Evolutionary conservation across 2,329 filamentous ascomycete genomes (phyloP), one percentile per base, ranked within the genome.

Genomic region (Exophiala dermatitidis): DNA sequence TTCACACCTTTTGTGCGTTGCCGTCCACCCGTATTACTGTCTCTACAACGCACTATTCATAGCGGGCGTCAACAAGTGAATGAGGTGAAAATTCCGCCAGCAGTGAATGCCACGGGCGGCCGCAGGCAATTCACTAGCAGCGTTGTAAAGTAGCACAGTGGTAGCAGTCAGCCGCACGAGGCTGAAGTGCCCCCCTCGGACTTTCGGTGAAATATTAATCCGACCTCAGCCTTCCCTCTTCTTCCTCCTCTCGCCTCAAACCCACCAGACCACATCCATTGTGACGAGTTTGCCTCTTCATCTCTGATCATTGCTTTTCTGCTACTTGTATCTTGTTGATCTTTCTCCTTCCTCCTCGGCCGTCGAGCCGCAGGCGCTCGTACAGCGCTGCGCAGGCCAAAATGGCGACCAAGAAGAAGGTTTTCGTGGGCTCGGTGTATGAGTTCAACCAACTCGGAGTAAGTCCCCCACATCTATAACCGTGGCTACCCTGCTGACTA

Each of bases 371-470:
- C 36, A 47, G 40, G 19, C 36, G 46, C 43, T n/a, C 46, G 34
- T 26, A 26, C 7, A 19, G 37, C 33, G 50, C 31, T 8, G n/a
- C 9, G 34, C n/a, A 37, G 19, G 32, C 32, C 45, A 48, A 28
- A 36, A 57, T 57, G 55, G 48, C 51, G 36, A 47, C 45, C 30
- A 49, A 51, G 45, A 59, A 54, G 54, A 59, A 49, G 34, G 38
- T 57, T 32, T 55, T 52, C 12, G 52, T 58, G 34, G 46, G 47
- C n/a, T 51, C 58, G 8, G 32, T 58, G 8, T 56, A 44, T 19
- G 53, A 56, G 10, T 58, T 56, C 30, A 58, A 42, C 40, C 34
- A 53, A 6, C 5, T 50, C 10, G 58, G 52, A 12, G 58, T 58
- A 45, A 44, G 52, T 60, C 30, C 10, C 8, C 2, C 12, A 26